Conservation (phyloP, 345 rosid species). For the Limnanthes douglasii region DNA sequence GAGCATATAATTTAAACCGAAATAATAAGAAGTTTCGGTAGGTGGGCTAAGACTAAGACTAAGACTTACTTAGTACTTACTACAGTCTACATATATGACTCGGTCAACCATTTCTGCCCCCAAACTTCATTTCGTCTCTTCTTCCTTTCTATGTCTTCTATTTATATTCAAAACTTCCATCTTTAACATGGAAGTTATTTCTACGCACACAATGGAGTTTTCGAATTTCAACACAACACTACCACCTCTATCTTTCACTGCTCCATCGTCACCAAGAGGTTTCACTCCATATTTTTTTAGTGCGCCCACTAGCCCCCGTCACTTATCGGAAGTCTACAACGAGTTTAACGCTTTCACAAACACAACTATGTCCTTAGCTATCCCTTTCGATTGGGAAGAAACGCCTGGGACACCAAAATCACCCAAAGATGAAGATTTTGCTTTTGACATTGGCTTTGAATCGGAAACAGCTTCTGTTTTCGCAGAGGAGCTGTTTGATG, state of each 20-base stretch:
- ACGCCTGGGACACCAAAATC: conserved; percentile 49
- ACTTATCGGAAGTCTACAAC: conserved; percentile 35
- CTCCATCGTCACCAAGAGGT: conserved; percentile 57
- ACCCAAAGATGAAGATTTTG: conserved; percentile 24
- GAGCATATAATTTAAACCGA: too few relatives aligned
- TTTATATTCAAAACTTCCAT: conserved; percentile 5
- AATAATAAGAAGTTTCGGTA: too few relatives aligned
- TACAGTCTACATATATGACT: too few relatives aligned
- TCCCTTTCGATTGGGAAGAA: conserved; percentile 58
- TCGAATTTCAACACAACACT: conserved; percentile 33
- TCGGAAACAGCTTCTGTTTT: conserved; percentile 22
- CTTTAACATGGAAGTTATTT: conserved; percentile 33
- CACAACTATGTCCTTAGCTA: conserved; percentile 1
- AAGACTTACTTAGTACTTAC: too few relatives aligned
- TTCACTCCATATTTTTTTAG: conserved; percentile 45
- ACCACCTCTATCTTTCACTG: conserved; percentile 25
- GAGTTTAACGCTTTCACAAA: conserved; percentile 18
- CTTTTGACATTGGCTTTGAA: conserved; percentile 27
- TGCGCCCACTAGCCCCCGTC: conserved; percentile 69
- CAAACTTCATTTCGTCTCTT: conserved; percentile 4
- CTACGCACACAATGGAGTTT: conserved; percentile 26
- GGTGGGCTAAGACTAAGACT: too few relatives aligned
- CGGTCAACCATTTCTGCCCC: conserved; percentile 30
- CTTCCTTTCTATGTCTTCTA: conserved; percentile 6
- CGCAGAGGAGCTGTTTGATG: conserved; percentile 67